A percentile compares a stretch with the other conserved stretches of the same genome.
Evolutionary conservation across 345 rosid genomes (phyloP).

Genomic region (Pelargonium nanum): DNA sequence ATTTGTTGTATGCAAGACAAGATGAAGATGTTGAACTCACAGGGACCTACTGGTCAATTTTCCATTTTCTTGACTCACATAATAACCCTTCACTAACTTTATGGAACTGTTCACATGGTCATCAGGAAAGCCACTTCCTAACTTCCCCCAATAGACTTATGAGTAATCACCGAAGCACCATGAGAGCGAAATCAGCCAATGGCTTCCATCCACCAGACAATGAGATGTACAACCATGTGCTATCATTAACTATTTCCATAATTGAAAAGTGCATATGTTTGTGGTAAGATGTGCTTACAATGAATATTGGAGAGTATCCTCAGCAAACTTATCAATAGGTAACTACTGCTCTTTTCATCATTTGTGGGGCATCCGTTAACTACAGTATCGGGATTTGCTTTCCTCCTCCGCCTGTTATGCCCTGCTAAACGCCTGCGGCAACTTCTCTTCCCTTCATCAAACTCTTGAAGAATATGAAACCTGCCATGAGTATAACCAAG

Average conservation of each 20-base stretch:
- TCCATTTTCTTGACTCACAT: neutral
- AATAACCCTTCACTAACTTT: neutral
- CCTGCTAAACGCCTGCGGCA: constrained; percentile 76
- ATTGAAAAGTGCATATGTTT: constrained; percentile 4
- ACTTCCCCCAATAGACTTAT: neutral
- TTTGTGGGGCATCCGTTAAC: constrained; percentile 23
- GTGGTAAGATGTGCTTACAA: constrained; percentile 28
- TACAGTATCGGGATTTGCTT: constrained; percentile 39
- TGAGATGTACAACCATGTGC: constrained; percentile 2
- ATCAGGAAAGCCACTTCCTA: neutral
- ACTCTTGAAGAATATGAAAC: constrained; percentile 77
- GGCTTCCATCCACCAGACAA: neutral
- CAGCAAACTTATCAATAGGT: constrained; percentile 43
- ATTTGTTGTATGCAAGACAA: too few species aligned
- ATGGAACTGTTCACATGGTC: neutral
- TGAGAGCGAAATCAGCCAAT: constrained; percentile 1
- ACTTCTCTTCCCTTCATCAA: constrained; percentile 77
- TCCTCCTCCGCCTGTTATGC: constrained; percentile 65
- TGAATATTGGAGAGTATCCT: constrained; percentile 55
- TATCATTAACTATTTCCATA: neutral
- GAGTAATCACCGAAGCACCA: neutral
- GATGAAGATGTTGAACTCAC: too few species aligned
- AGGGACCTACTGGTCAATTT: too few species aligned
- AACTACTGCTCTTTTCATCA: constrained; percentile 42
- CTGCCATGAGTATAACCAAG: constrained; percentile 36